Conservation (phyloP, 2,329 filamentous ascomycete species). For the Epichloe coenophiala region DNA sequence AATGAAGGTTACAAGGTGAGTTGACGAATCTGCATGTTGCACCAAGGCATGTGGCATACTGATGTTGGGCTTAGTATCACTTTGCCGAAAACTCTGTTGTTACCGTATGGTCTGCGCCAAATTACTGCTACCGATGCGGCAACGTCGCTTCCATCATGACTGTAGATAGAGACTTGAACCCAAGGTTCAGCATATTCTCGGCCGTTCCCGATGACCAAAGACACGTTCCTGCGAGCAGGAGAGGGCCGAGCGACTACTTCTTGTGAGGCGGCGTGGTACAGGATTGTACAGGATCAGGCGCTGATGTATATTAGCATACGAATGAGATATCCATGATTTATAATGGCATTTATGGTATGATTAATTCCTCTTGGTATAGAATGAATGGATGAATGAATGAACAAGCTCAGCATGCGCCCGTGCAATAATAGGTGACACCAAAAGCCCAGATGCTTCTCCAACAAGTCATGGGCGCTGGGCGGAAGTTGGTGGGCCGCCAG, state of each 20-base stretch:
- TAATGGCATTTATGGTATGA: conserved; percentile 6
- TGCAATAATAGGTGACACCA: no score
- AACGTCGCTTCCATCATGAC: conserved; percentile 97
- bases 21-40: not conserved
- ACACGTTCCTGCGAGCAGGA: conserved; percentile 59
- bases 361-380: not conserved
- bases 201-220: conserved; percentile 78
- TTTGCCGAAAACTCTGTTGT: conserved; percentile 92
- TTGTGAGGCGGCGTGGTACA: conserved; percentile 29
- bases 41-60: not conserved
- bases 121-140: conserved; percentile 88
- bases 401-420: no score
- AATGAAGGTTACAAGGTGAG: conserved; percentile 92
- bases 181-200: conserved; percentile 85
- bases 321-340: conserved; percentile 27
- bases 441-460: no score
- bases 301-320: conserved; percentile 29
- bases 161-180: conserved; percentile 69
- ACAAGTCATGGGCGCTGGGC: no score
- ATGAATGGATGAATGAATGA: no score
- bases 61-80: conserved; percentile 51
- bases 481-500: no score
- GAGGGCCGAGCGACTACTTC: conserved; percentile 59
- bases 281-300: conserved; percentile 12
- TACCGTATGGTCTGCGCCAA: conserved; percentile 96